phyloP scores from a whole-genome alignment of 345 rosid species.

The Eucalyptus regnans region DNA sequence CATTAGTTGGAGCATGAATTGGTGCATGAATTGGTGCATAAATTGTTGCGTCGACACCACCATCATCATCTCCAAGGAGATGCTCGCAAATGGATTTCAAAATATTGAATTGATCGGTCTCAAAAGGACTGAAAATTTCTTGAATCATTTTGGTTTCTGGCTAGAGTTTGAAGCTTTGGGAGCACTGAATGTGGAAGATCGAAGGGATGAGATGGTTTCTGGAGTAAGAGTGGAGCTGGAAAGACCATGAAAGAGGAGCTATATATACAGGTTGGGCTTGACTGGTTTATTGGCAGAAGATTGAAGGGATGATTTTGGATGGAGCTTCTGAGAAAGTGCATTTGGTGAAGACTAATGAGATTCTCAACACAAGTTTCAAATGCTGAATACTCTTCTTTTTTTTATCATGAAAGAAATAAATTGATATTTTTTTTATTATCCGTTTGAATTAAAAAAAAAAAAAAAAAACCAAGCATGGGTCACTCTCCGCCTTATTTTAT shows the following conservation, averaged over 20 bases:
- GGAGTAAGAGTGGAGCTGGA: not conserved
- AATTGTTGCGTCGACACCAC: not conserved
- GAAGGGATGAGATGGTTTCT: not conserved
- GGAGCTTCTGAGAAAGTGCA: not conserved
- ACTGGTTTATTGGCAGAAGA: not conserved
- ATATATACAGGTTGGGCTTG: not conserved
- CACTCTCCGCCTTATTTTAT: not conserved
- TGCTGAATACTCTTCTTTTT: not conserved
- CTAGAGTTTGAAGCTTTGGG: not conserved
- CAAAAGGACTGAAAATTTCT: not conserved
- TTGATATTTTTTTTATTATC: not conserved
- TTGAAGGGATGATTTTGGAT: not conserved
- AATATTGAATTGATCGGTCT: accelerated
- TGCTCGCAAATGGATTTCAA: not conserved
- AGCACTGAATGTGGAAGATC: not conserved
- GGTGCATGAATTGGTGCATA: not conserved
- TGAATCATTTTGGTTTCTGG: not conserved
- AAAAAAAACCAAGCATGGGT: not conserved
- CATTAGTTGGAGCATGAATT: not conserved
- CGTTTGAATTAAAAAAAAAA: not conserved
- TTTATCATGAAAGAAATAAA: not conserved
- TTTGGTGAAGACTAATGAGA: not conserved
- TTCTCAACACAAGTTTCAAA: not conserved
- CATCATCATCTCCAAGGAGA: not conserved
- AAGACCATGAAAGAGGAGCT: not conserved